A percentile compares a stretch with the other conserved stretches of the same genome.
Evolutionary conservation across 495 filamentous ascomycete genomes (phyloP).

Genomic region (Aeminium ludgeri): DNA sequence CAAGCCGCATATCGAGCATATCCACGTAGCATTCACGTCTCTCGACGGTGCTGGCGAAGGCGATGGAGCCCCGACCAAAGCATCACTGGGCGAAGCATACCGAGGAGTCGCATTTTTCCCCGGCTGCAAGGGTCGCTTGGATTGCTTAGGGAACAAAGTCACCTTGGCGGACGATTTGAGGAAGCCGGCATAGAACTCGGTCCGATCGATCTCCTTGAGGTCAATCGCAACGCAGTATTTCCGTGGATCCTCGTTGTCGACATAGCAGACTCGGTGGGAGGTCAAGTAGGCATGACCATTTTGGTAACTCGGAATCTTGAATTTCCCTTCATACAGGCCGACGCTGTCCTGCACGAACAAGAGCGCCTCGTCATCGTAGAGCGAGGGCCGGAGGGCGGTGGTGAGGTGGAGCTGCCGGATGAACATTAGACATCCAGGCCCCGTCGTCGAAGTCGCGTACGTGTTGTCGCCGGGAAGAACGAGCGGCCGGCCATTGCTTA

Average conservation of each 20-base stretch:
- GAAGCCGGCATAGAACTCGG: conserved; percentile 85
- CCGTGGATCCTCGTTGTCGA: conserved; percentile 74
- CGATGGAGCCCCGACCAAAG: conserved; percentile 14
- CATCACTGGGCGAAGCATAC: conserved; percentile 13
- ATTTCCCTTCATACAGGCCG: conserved; percentile 94
- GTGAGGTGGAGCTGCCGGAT: conserved; percentile 89
- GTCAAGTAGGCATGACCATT: conserved; percentile 94
- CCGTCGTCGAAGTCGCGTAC: too few relatives aligned
- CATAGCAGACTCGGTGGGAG: conserved; percentile 86
- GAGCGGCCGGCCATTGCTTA: too few relatives aligned
- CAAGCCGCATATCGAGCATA: conserved; percentile 92
- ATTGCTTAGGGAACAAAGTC: conserved; percentile 61
- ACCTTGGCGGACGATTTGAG: conserved; percentile 91
- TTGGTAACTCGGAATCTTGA: conserved; percentile 84
- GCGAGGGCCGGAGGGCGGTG: conserved; percentile 76
- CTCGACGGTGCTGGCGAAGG: conserved; percentile 31
- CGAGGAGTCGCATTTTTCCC: conserved; percentile 9
- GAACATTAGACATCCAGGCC: conserved; percentile 59
- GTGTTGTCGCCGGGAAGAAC: too few relatives aligned
- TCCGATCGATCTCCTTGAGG: conserved; percentile 77
- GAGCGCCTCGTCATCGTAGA: conserved; percentile 75
- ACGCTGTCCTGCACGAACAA: conserved; percentile 95
- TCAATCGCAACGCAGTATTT: conserved; percentile 73
- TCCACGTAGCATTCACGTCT: conserved; percentile 68
- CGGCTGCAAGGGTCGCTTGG: conserved; percentile 37